A percentile compares a stretch with the other conserved stretches of the same genome.
Conservation (phyloP, 306 rosid species). For the Quercus robur region DNA sequence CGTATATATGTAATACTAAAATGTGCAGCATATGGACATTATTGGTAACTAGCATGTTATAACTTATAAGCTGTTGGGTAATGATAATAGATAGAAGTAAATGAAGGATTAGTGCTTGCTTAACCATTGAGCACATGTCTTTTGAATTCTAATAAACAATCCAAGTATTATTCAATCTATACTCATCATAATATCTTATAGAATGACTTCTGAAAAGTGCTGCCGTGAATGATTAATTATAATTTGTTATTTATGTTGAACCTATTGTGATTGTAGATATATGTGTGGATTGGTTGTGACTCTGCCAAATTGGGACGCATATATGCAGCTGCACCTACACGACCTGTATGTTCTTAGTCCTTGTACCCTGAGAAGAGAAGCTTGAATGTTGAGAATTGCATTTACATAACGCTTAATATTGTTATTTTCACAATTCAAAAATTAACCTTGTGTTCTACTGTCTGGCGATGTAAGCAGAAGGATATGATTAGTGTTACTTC, state of each 20-base stretch:
- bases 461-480: conserved; percentile 35
- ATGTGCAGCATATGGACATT: too few relatives aligned
- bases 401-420: not conserved
- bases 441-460: not conserved
- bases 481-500: conserved; percentile 62
- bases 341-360: conserved; percentile 53
- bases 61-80: too few relatives aligned
- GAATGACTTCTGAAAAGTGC: too few relatives aligned
- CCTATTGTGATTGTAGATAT: conserved; percentile 45
- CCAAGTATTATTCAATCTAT: too few relatives aligned
- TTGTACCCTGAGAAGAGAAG: not conserved
- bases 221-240: too few relatives aligned
- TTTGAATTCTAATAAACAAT: too few relatives aligned
- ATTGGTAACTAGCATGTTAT: too few relatives aligned
- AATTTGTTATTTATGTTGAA: not conserved
- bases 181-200: too few relatives aligned
- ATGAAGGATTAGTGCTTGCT: too few relatives aligned
- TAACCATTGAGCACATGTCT: too few relatives aligned
- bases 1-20: too few relatives aligned
- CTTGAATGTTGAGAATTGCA: not conserved
- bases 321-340: conserved; percentile 82
- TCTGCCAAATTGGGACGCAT: conserved; percentile 70
- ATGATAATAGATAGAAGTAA: too few relatives aligned
- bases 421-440: not conserved
- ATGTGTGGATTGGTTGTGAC: conserved; percentile 85